Base-by-base conservation (phyloP, 108 stramenopile genomes). In the Skeletonema grethae region DNA sequence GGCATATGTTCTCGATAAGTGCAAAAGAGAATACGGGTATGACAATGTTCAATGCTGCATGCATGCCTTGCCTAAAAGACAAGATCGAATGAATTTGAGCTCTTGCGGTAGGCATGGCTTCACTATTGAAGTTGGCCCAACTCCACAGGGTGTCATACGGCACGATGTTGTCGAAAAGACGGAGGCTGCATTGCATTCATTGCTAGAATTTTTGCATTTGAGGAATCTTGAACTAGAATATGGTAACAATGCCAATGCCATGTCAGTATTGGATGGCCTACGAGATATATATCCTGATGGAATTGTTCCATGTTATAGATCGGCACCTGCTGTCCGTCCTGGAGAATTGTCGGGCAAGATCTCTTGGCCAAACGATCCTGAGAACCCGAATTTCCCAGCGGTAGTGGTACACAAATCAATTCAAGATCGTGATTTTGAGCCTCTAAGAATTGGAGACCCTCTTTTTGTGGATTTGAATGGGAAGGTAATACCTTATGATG, bases 81-180 rank as follows among this genome's bases (percentile, higher is more conserved):
- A 83, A 30, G 74, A 82, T 18, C 78, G 91, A 15, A 90, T 86
- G 45, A 87, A 90, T 68, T 65, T 95, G n/a, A 81, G 85, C 10
- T 82, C 85, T 0, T 83, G 88, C 65, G 92, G 84, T 1, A 64
- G 72, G 15, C 85, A 88, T 68, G 88, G 85, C 11, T 85, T 95
- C 50, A 87, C 89, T 7, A 88, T 95, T 69, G 95, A 95, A 72
- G 90, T 92, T 20, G 95, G 95, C 16, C 87, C 89, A 20, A 78
- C 89, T 18, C 90, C 95, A 10, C 89, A 90, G 70, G 90, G 91
- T 20, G 85, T 93, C 4, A 39, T 95, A 29, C 72, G 92, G n/a
- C 88, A 90, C 61, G 95, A 91, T 80, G 86, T 80, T 15, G 90
- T 92, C 1, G 90, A 92, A 73, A 77, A 87, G 73, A 92, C 89